phyloP scores from a whole-genome alignment of 495 filamentous ascomycete genomes.

The Cercophora samala region DNA sequence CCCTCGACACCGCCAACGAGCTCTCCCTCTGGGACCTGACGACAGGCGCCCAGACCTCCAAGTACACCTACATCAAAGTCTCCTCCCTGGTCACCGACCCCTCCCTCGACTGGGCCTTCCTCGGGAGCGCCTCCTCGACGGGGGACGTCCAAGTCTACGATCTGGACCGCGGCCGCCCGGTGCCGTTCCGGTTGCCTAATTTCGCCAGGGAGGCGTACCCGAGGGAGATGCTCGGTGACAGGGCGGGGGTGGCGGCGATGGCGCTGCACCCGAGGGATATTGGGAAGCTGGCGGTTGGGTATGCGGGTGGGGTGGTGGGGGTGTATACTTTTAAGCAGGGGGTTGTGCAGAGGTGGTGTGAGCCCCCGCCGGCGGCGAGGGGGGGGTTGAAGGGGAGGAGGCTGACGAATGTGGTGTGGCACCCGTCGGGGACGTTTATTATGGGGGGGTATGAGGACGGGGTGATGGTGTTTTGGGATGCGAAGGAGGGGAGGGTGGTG shows the following conservation, averaged over 20 bases:
- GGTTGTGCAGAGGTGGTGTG: conserved; percentile 67
- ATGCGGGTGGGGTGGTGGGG: conserved; percentile 72
- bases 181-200: conserved; percentile 77
- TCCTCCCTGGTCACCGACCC: conserved; percentile 74
- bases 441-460: conserved; percentile 85
- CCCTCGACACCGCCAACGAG: conserved; percentile 80
- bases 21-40: conserved; percentile 71
- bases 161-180: conserved; percentile 72
- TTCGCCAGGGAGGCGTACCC: conserved; percentile 69
- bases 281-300: conserved; percentile 85
- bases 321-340: conserved; percentile 92
- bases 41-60: conserved; percentile 54
- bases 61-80: conserved; percentile 70
- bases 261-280: conserved; percentile 88
- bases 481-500: conserved; percentile 82
- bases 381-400: conserved; percentile 50
- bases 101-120: conserved; percentile 83
- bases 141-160: conserved; percentile 88
- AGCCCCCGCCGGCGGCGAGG: conserved; percentile 31
- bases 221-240: conserved; percentile 22
- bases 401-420: conserved; percentile 81
- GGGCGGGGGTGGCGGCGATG: conserved; percentile 57
- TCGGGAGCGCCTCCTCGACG: conserved; percentile 59
- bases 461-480: conserved; percentile 89
- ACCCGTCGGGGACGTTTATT: conserved; percentile 90